Base-by-base conservation (phyloP, 2,329 filamentous ascomycete genomes). In the Xylariaceae sp. region DNA sequence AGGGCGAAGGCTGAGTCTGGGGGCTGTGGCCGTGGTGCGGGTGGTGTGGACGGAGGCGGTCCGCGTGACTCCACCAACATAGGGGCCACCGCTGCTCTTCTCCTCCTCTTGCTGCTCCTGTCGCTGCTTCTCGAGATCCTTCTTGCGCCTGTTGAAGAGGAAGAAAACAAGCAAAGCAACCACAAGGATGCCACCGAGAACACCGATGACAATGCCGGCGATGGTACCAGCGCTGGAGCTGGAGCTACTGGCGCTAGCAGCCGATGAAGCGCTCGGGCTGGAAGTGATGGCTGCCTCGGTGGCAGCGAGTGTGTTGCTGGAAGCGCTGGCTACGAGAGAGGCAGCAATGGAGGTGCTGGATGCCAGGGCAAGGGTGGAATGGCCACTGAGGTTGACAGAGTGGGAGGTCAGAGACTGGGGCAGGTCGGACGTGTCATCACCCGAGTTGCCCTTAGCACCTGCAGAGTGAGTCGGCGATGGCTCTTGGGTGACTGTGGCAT, bases 201-300 rank as follows among this genome's bases (percentile, higher is more conserved):
- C 83, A 64, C 91, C 92, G 66, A 97, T 85, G 6, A 87, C 90
- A 56, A 97, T 81, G 54, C 94, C 94, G 41, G 90, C 92, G 71
- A 90, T 94, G 40, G 73, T 68, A 31, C 73, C 79, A 9, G 60
- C 53, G 53, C 65, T 61, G 45, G 50, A 56, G 45, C 62, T 54
- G 11, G 57, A 48, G 22, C 47, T 56, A 7, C 63, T 56, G 12
- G 65, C 43, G 38, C 59, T 58, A 2, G 65, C 45, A 38, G 13
- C 34, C 5, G 13, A 14, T 1, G 66, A 51, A 6, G 62, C 44
- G 5, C 56, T 58, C 40, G 63, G 46, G 18, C 57, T 54, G 17
- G 58, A 48, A 19, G 64, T 57, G 18, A 55, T 61, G n/a, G 59
- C 58, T 42, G 44, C 61, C 41, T 46, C 45, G n/a, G 57, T 58